Conservation (phyloP, 805 yeast species). For the Schwanniomyces yamadae region DNA sequence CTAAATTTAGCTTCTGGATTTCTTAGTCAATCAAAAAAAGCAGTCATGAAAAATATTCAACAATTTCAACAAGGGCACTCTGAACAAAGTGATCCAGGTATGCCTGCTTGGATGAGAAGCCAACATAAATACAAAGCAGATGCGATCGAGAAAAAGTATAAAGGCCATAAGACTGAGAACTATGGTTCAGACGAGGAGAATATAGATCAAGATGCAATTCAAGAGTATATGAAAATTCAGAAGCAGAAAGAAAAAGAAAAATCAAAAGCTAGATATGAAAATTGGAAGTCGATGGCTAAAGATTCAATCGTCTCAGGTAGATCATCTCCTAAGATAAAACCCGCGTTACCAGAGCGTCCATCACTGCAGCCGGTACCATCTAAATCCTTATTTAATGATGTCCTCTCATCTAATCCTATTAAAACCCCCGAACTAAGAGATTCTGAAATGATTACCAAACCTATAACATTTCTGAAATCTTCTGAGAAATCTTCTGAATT, state of each 20-base stretch:
- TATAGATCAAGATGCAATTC: slow-evolving; percentile 42
- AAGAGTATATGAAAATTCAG: slow-evolving; percentile 36
- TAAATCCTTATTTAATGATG: too few species aligned
- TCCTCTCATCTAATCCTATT: too few species aligned
- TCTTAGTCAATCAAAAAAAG: slow-evolving; percentile 57
- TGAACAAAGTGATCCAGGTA: neutral
- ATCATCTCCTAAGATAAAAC: slow-evolving; percentile 6
- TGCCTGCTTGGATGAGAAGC: slow-evolving; percentile 76
- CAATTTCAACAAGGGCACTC: slow-evolving; percentile 41
- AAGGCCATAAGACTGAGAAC: slow-evolving; percentile 38
- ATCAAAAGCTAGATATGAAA: slow-evolving; percentile 23
- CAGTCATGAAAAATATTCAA: slow-evolving; percentile 61
- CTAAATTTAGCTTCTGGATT: slow-evolving; percentile 59
- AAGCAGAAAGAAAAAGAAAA: slow-evolving; percentile 36
- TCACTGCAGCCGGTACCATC: slow-evolving; percentile 7
- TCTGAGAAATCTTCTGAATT: slow-evolving; percentile 1
- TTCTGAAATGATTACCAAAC: too few species aligned
- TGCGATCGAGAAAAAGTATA: slow-evolving; percentile 30
- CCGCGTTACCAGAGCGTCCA: slow-evolving; percentile 3
- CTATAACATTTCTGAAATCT: too few species aligned
- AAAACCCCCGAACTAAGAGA: too few species aligned
- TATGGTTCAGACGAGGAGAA: slow-evolving; percentile 51
- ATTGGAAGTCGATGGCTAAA: slow-evolving; percentile 13
- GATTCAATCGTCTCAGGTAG: slow-evolving; percentile 8
- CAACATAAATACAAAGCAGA: slow-evolving; percentile 47